Evolutionary conservation across 179 eudicot species (phyloP), one percentile per base, ranked within the genome.

Genomic region (Spinacia oleracea): DNA sequence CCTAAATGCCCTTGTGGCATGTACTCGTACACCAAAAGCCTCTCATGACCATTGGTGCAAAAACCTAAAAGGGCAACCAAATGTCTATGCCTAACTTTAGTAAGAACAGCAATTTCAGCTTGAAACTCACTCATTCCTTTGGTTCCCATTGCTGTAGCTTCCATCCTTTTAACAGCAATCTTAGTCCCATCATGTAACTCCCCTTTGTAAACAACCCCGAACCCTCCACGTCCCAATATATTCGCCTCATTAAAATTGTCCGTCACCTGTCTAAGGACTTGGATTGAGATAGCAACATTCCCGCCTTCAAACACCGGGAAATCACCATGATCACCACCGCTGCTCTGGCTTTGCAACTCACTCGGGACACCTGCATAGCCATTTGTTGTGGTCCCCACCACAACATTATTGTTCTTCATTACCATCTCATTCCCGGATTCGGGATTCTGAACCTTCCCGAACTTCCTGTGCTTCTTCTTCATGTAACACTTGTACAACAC

Each of bases 131-230:
- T 89, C 91, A 89, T 72, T 46, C 93, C 93, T 81, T 89, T 89
- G 7, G 86, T 83, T 2, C 93, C 88, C 88, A 85, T 85, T 32
- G 83, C 81, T 6, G 78, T 82, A 31, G 89, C 81, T 82, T 89
- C 94, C 97, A 92, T 92, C 80, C 97, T 90, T 81, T 92, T 92
- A 5, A 92, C 97, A 1, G 92, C 97, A 23, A 92, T 89, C 71
- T 84, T 78, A 48, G 93, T 90, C 72, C 97, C 97, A 76, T 92
- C 94, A 18, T 82, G 89, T 29, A 92, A 81, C 77, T 79, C 84
- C 4, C 97, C 94, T 79, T 80, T 88, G 79, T 92, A 92, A 58
- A 92, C 97, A 25, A 88, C 85, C 21, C 97, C 97, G 70, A 92
- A 92, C 69, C 97, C 97, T 40, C 97, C 97, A 34, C 87, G 82